Percentiles rank a stretch among this genome's conserved stretches.
Conservation (phyloP, 129 eudicot species). For the Flaveria linearis region DNA sequence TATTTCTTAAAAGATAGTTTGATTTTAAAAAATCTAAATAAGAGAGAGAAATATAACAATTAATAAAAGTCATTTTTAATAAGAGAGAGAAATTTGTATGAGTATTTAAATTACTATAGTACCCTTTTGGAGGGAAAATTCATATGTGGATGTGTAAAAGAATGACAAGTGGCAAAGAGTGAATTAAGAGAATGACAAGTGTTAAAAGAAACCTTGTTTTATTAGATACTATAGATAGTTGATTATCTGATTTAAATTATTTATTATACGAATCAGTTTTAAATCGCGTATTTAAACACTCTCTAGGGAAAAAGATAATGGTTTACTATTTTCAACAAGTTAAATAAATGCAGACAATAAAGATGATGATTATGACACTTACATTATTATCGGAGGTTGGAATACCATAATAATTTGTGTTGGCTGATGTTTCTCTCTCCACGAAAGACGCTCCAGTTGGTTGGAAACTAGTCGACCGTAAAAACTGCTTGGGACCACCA, state of each 20-base stretch:
- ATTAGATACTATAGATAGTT: too few relatives aligned
- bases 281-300: not conserved
- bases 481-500: constrained; percentile 58
- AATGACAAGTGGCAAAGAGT: too few relatives aligned
- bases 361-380: constrained; percentile 19
- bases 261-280: not conserved
- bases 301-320: not conserved
- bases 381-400: constrained; percentile 58
- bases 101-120: too few relatives aligned
- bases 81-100: too few relatives aligned
- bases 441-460: constrained; percentile 49
- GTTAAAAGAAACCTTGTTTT: too few relatives aligned
- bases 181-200: too few relatives aligned
- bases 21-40: too few relatives aligned
- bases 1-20: too few relatives aligned
- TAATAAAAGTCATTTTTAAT: too few relatives aligned
- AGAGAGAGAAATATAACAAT: too few relatives aligned
- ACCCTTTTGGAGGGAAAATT: too few relatives aligned
- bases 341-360: not conserved
- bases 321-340: not conserved
- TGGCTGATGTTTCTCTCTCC: constrained; percentile 28
- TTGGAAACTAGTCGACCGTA: constrained; percentile 49
- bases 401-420: constrained; percentile 39
- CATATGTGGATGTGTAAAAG: too few relatives aligned
- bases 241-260: not conserved